Conservation (phyloP, 768 basidiomycete genomes). For the Mycena rosella region DNA sequence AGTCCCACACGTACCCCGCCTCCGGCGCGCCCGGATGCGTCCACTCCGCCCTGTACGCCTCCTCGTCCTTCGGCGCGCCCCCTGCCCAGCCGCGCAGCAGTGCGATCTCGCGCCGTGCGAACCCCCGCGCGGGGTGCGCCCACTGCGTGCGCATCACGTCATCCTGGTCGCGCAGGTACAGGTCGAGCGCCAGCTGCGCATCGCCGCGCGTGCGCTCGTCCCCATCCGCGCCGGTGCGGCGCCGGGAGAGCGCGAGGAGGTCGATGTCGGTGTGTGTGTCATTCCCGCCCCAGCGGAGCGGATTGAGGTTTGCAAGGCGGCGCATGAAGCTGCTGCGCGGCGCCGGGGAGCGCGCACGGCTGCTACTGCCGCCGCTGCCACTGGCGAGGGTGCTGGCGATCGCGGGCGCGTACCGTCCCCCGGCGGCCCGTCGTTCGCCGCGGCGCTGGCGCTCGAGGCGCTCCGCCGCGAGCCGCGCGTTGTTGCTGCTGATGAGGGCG, state of each 20-base stretch:
- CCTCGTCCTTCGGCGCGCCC: constrained; percentile 41
- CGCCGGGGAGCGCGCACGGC: not conserved
- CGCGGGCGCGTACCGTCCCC: constrained; percentile 23
- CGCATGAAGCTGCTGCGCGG: constrained; percentile 12
- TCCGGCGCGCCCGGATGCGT: constrained; percentile 71
- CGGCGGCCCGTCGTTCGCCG: constrained; percentile 28
- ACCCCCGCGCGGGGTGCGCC: constrained; percentile 32
- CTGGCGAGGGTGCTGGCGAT: constrained; percentile 13
- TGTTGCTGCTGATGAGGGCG: constrained; percentile 62
- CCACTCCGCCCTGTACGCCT: constrained; percentile 66
- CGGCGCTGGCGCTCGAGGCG: constrained; percentile 31
- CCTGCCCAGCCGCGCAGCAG: constrained; percentile 23
- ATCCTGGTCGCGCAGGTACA: constrained; percentile 28
- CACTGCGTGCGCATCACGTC: constrained; percentile 16
- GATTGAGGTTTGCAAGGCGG: constrained; percentile 20
- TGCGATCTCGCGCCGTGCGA: constrained; percentile 38
- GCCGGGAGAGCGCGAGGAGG: constrained; percentile 22
- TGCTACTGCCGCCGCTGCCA: not conserved
- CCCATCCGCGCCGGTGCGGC: not conserved
- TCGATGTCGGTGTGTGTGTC: constrained; percentile 23
- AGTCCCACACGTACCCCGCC: constrained; percentile 79
- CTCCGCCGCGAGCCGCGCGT: constrained; percentile 37
- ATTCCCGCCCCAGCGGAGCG: constrained; percentile 26
- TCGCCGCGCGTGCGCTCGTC: constrained; percentile 26
- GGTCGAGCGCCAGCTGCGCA: constrained; percentile 38